Evolutionary conservation across 2,329 filamentous ascomycete genomes (phyloP).

Genomic region (Aspergillus tanneri): DNA sequence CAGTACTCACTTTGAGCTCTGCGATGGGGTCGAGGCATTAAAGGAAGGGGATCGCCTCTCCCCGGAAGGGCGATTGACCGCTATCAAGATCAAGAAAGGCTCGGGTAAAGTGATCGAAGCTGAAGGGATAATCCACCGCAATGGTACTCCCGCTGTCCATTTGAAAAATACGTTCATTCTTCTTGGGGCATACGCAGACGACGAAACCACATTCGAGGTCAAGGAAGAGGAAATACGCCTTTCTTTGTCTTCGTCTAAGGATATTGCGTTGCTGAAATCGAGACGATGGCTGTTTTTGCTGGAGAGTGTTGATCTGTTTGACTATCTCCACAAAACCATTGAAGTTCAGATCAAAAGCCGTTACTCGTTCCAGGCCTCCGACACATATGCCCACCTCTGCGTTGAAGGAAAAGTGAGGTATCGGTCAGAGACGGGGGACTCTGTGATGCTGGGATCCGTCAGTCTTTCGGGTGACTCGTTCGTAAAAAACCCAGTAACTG

Average conservation of each 20-base stretch:
- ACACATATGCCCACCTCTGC: too few relatives aligned
- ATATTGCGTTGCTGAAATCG: conserved; percentile 88
- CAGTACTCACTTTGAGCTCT: conserved; percentile 97
- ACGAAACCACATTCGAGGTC: conserved; percentile 97
- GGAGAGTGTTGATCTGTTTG: too few relatives aligned
- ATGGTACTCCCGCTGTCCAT: conserved; percentile 88
- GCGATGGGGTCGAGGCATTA: conserved; percentile 87
- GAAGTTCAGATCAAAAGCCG: too few relatives aligned
- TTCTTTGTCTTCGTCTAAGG: conserved; percentile 80
- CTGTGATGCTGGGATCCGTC: conserved; percentile 95
- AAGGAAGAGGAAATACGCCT: conserved; percentile 96
- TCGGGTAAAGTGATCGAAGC: conserved; percentile 99
- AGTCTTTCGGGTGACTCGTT: conserved; percentile 90
- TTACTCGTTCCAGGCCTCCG: too few relatives aligned
- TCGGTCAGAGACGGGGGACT: conserved; percentile 97
- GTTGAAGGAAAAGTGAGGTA: too few relatives aligned
- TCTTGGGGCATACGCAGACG: conserved; percentile 87
- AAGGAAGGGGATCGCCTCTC: conserved; percentile 93
- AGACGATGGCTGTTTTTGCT: conserved; percentile 97
- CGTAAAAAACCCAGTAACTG: conserved; percentile 93
- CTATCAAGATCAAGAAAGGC: conserved; percentile 96
- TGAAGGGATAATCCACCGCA: conserved; percentile 89
- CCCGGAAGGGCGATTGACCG: conserved; percentile 93
- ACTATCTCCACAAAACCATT: too few relatives aligned
- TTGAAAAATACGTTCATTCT: conserved; percentile 98